Conservation (phyloP, 768 basidiomycete genomes). For the Hortiboletus flavorubellus region DNA sequence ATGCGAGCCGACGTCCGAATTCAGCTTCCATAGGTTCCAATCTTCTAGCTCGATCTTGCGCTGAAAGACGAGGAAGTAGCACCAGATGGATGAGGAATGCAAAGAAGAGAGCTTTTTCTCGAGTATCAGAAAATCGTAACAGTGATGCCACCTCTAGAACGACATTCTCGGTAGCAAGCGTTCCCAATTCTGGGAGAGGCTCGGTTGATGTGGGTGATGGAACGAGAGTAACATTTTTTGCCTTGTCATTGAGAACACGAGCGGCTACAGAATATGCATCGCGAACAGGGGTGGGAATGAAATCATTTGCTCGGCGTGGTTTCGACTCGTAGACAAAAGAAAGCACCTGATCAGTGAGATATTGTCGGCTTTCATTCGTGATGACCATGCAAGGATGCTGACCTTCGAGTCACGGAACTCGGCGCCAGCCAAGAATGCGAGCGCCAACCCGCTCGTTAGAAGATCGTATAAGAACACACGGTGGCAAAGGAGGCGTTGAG, state of each 20-base stretch:
- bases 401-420: conserved; percentile 68
- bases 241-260: conserved; percentile 6
- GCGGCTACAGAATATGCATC: conserved; percentile 5
- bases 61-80: conserved; percentile 36
- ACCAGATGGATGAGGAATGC: conserved; percentile 39
- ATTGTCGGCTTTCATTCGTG: background rate
- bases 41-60: conserved; percentile 40
- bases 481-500: conserved; percentile 41
- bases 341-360: conserved; percentile 42
- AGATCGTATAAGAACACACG: conserved; percentile 49
- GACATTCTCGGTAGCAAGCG: conserved; percentile 3
- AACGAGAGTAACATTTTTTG: background rate
- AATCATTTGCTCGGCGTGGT: conserved; percentile 19
- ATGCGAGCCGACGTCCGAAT: conserved; percentile 33
- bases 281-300: conserved; percentile 8
- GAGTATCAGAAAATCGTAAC: background rate
- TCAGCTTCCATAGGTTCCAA: conserved; percentile 23
- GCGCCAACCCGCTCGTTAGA: conserved; percentile 46
- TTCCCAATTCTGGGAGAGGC: background rate
- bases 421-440: conserved; percentile 49
- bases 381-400: background rate
- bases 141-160: conserved; percentile 8
- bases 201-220: background rate
- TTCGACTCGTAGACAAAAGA: conserved; percentile 55
- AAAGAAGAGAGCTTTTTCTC: conserved; percentile 28